Base-by-base conservation (phyloP, 202 grass and related monocot species). In the Musa balbisiana region DNA sequence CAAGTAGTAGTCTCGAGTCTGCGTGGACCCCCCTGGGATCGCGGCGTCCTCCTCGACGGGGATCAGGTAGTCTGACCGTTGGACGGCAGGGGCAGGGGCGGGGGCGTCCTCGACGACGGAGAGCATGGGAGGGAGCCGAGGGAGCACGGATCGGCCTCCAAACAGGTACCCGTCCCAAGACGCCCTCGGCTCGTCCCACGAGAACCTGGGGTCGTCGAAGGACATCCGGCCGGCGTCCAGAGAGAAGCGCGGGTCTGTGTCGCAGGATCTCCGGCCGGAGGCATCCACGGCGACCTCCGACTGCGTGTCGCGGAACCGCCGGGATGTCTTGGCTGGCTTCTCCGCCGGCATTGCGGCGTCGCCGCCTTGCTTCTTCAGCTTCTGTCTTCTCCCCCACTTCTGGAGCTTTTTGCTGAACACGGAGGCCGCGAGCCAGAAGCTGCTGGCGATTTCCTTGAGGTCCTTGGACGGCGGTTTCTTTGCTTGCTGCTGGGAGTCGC, bases 1-100 rank as follows among this genome's bases (percentile, higher is more conserved):
- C 8, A 91, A 29, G 88, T 97, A 97, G 76, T 93, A 98, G 51
- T 98, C 88, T 81, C 91, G 90, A 62, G 91, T 98, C 81, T 98
- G 94, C 49, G 75, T 52, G 16, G 80, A 77, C 29, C 88, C 83
- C 16, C 91, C 91, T 3, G 88, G 94, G 62, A 80, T 43, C 0
- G 62, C 33, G 0, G 23, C 29, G 49, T 85, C 50, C 16, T 91
- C 90, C 79, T 93, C 88, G 3, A 93, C 86, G 1, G 88, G 94
- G 63, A 98, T 92, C 73, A 89, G 88, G 26, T 85, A 81, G 2
- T 98, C 88, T 8, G 81, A 92, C 54, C 90, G 87, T 19, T 60
- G 84, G 52, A 87, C 51, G 2, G 80, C 20, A 2, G 56, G 67
- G 20, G 50, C 20, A 2, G 56, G 67, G 20, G 50, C 62, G 1